phyloP scores from a whole-genome alignment of 2,329 filamentous ascomycete genomes.

The Corynespora cassiicola region DNA sequence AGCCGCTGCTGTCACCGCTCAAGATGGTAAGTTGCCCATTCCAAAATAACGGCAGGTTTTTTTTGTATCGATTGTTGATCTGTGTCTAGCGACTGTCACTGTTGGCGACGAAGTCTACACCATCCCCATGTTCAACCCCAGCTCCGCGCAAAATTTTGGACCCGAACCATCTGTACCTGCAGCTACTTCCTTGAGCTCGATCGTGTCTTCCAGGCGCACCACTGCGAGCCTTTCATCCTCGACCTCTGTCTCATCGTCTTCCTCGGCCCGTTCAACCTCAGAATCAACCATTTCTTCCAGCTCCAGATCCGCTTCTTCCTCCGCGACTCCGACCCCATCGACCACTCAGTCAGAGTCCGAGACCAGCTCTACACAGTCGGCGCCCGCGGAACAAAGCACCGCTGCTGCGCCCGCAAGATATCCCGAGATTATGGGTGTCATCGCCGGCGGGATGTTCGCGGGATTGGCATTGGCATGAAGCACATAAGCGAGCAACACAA shows the following conservation, averaged over 20 bases:
- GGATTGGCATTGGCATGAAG: conserved; percentile 25
- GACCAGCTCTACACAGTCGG: conserved; percentile 16
- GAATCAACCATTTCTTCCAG: conserved; percentile 5
- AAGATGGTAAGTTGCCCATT: too few relatives aligned
- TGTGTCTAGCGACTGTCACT: too few relatives aligned
- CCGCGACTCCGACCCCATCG: conserved; percentile 10
- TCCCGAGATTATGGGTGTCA: conserved; percentile 20
- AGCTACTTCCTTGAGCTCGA: neutral
- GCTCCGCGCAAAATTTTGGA: conserved; percentile 25
- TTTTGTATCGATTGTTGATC: too few relatives aligned
- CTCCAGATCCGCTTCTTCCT: conserved; percentile 8
- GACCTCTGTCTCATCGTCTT: neutral
- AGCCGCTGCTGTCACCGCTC: too few relatives aligned
- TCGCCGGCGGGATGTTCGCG: conserved; percentile 28
- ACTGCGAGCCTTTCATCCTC: neutral
- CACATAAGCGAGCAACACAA: too few relatives aligned
- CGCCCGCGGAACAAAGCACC: conserved; percentile 18
- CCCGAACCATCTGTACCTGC: too few relatives aligned
- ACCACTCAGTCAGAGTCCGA: conserved; percentile 9
- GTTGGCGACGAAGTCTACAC: too few relatives aligned
- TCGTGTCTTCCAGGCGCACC: neutral
- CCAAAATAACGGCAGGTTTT: too few relatives aligned
- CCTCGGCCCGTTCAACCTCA: neutral
- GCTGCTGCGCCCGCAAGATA: conserved; percentile 23
- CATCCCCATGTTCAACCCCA: conserved; percentile 25